These are phyloP conservation scores for Leucocoprinus sp. DNA, from an alignment of 768 basidiomycete species.

Conservation along the genomic window DNA sequence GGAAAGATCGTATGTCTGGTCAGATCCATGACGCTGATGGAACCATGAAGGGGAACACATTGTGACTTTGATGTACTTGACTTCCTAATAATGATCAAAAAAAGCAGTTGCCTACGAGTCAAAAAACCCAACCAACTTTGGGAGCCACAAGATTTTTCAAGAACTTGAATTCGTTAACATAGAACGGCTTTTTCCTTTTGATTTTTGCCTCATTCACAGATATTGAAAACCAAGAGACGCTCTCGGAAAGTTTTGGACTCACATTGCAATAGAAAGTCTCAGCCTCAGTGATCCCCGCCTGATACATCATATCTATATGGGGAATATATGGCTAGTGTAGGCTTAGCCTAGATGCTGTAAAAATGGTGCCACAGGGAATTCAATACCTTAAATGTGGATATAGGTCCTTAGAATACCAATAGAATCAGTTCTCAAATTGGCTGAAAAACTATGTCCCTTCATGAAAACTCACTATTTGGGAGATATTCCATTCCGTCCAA, in stretches of 20 bases:
- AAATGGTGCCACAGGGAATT: not conserved
- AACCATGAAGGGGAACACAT: conserved; percentile 68
- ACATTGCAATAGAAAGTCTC: conserved; percentile 38
- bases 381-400: conserved; percentile 45
- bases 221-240: conserved; percentile 18
- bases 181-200: conserved; percentile 51
- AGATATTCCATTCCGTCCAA: conserved; percentile 54
- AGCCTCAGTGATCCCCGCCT: conserved; percentile 29
- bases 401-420: conserved; percentile 29
- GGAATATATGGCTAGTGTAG: conserved; percentile 35
- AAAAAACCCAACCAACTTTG: conserved; percentile 33
- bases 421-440: conserved; percentile 6
- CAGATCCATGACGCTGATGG: conserved; percentile 58
- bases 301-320: conserved; percentile 35
- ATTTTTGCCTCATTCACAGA: conserved; percentile 43
- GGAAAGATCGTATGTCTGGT: conserved; percentile 44
- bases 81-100: conserved; percentile 51
- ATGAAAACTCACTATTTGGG: conserved; percentile 32
- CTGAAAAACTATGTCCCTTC: conserved; percentile 5
- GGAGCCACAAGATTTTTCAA: conserved; percentile 48
- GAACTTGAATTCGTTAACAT: conserved; percentile 54
- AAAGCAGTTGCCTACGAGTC: not conserved
- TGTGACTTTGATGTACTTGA: conserved; percentile 62
- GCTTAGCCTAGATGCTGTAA: not conserved
- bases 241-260: conserved; percentile 10